Evolutionary conservation across 441 rosid genomes (phyloP).

Genomic region (Geranium incanum): DNA sequence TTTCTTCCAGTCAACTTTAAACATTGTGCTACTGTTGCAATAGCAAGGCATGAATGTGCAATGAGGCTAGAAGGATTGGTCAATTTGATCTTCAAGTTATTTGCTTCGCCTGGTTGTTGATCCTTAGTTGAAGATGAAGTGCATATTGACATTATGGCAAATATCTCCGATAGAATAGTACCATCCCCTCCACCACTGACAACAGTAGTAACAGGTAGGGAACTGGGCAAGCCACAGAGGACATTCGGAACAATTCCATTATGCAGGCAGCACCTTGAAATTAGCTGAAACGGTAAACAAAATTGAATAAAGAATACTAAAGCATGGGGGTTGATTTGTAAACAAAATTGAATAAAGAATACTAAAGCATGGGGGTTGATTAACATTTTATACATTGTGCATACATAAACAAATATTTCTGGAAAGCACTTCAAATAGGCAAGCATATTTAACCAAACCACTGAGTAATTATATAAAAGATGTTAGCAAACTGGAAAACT

Average conservation of each 20-base stretch:
- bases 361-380: constrained; percentile 9
- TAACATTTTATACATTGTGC: constrained; percentile 1
- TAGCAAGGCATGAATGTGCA: constrained; percentile 57
- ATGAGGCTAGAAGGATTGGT: constrained; percentile 48
- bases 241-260: constrained; percentile 64
- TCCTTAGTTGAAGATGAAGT: constrained; percentile 51
- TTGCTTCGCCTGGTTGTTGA: constrained; percentile 47
- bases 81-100: constrained; percentile 48
- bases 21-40: constrained; percentile 78
- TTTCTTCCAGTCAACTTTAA: constrained; percentile 75
- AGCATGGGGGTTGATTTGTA: constrained; percentile 9
- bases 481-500: not conserved
- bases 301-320: not conserved
- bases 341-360: not conserved
- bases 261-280: constrained; percentile 85
- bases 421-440: constrained; percentile 7
- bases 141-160: constrained; percentile 54
- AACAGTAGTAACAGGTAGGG: constrained; percentile 71
- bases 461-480: not conserved
- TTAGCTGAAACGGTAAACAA: constrained; percentile 45
- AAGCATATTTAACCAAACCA: constrained; percentile 13
- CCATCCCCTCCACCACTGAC: constrained; percentile 96
- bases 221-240: constrained; percentile 86
- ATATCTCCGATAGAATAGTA: constrained; percentile 74
- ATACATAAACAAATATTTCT: constrained; percentile 9